Base-by-base conservation (phyloP, 441 rosid genomes). In the Sinapis alba region DNA sequence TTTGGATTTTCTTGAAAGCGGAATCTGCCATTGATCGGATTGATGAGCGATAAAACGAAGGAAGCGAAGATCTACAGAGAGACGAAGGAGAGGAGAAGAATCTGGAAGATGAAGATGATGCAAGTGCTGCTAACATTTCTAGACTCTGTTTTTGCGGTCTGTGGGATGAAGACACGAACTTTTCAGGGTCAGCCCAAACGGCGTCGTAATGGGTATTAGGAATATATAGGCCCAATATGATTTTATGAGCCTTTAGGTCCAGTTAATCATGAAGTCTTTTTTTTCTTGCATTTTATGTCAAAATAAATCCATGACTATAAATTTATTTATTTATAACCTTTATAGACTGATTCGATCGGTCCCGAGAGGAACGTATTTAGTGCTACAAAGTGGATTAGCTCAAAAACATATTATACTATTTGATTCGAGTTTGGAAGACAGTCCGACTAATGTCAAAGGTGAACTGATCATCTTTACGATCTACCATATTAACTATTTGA, bases 21-120 rank as follows among this genome's bases (percentile, higher is more conserved):
- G 90, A 87, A 72, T 80, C 88, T 3, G 98, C 94, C 99, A 94
- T 94, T 59, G 94, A 79, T 57, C 89, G 81, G 79, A 83, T 53
- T 19, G 84, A 69, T 54, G 82, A 72, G 15, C 83, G 84, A 59
- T 73, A 63, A 73, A 62, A 51, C 28, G 74, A 72, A 38, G 73
- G 78, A 57, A 75, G 45, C 60, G 73, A 71, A 7, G 79, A 16
- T 57, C 81, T 70, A 36, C 62, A 20, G 72, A 54, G 71, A 5
- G 66, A 66, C 47, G 70, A 64, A 57, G 72, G 43, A 16, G 73
- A 16, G 3, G 67, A 8, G 81, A 88, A 72, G 83, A 84, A 15
- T 83, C 85, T 83, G 62, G 86, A 81, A 76, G 81, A 36, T 6
- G 86, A 57, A 45, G 16, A 43, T 41, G 50, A 13, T 9, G 9